Evolutionary conservation across 768 basidiomycete species (phyloP).

Genomic region (Kwoniella dendrophila): DNA sequence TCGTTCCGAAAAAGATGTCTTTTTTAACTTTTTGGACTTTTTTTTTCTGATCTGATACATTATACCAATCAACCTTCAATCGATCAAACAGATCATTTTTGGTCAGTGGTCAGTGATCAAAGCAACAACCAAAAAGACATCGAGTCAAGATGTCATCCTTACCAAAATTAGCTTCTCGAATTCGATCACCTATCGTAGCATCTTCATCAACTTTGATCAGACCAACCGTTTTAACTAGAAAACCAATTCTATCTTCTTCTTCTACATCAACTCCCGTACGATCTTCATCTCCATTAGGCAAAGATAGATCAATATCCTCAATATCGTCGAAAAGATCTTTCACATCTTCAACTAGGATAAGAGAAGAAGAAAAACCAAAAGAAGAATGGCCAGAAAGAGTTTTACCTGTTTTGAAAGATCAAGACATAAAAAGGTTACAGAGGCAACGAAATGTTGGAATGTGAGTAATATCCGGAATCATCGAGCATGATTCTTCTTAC

Average conservation of each 20-base stretch:
- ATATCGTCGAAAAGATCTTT: slow-evolving; percentile 17
- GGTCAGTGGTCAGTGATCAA: neutral
- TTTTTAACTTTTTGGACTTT: slow-evolving; percentile 5
- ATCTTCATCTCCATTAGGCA: slow-evolving; percentile 1
- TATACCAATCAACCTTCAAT: neutral
- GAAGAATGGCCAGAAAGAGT: slow-evolving; percentile 51
- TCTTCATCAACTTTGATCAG: slow-evolving; percentile 7
- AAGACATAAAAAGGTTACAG: slow-evolving; percentile 68
- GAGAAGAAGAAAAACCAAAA: slow-evolving; percentile 37
- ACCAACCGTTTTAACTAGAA: slow-evolving; percentile 16
- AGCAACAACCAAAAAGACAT: slow-evolving; percentile 1
- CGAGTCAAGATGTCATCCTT: slow-evolving; percentile 18
- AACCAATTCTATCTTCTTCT: slow-evolving; percentile 16
- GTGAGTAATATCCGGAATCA: slow-evolving; percentile 26
- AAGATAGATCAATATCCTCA: neutral
- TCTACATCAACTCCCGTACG: neutral
- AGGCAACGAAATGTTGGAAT: slow-evolving; percentile 95
- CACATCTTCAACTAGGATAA: slow-evolving; percentile 29
- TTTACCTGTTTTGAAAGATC: slow-evolving; percentile 60
- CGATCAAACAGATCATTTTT: neutral
- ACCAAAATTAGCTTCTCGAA: slow-evolving; percentile 9
- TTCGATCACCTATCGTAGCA: slow-evolving; percentile 4
- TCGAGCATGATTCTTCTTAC: neutral
- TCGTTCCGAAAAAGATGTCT: neutral
- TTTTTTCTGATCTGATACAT: neutral